Evolutionary conservation across 768 basidiomycete species (phyloP).

Genomic region (Amanita fuliginea): DNA sequence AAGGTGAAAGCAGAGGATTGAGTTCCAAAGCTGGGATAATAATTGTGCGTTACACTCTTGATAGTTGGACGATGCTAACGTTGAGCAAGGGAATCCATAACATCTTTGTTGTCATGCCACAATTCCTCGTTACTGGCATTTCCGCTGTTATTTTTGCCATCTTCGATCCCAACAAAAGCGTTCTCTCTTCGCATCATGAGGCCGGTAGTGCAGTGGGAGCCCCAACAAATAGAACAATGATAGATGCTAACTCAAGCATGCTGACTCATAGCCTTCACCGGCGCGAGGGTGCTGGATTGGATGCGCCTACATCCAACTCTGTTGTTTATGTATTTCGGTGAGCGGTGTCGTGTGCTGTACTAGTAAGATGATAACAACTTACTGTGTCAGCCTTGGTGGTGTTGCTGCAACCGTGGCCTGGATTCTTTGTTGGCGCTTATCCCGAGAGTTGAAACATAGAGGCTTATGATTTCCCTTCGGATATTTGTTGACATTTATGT

Average conservation of each 20-base stretch:
- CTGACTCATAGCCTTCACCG: not conserved
- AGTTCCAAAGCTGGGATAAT: constrained; percentile 86
- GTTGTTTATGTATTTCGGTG: constrained; percentile 75
- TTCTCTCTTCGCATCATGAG: constrained; percentile 23
- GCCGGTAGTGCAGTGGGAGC: not conserved
- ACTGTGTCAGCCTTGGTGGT: constrained; percentile 37
- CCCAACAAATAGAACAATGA: constrained; percentile 7
- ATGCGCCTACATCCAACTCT: constrained; percentile 34
- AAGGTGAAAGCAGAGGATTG: constrained; percentile 23
- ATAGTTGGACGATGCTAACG: not conserved
- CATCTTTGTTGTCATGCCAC: constrained; percentile 86
- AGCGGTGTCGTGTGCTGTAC: constrained; percentile 5
- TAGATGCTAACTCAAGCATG: not conserved
- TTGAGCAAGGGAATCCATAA: constrained; percentile 80
- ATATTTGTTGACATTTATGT: not conserved
- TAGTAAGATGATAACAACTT: not conserved
- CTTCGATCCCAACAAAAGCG: constrained; percentile 54
- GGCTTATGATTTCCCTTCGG: constrained; percentile 1
- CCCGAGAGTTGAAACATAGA: constrained; percentile 17
- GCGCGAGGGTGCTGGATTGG: not conserved
- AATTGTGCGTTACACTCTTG: constrained; percentile 36
- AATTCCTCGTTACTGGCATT: constrained; percentile 84
- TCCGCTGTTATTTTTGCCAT: constrained; percentile 82
- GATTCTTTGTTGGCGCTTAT: constrained; percentile 18
- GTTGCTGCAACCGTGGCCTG: constrained; percentile 19